Evolutionary conservation across 23 red algal species (phyloP).

Genomic region (Agarophyton chilense): DNA sequence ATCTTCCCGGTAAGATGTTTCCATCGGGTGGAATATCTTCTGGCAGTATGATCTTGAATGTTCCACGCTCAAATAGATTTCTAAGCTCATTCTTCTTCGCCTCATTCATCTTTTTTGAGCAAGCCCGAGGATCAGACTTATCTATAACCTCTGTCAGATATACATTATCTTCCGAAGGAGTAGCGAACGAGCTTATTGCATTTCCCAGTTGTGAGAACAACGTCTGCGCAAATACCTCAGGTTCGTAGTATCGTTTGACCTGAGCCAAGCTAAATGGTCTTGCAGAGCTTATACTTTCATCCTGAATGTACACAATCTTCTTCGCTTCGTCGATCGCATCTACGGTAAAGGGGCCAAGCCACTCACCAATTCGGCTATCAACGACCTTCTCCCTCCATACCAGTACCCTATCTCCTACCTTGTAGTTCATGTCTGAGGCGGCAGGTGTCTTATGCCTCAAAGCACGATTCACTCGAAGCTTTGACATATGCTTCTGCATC

Average conservation of each 20-base stretch:
- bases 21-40: slow-evolving; percentile 44
- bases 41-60: slow-evolving; percentile 25
- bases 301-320: slow-evolving; percentile 48
- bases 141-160: slow-evolving; percentile 27
- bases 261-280: slow-evolving; percentile 38
- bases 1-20: slow-evolving; percentile 32
- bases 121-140: slow-evolving; percentile 15
- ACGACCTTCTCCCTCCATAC: slow-evolving; percentile 69
- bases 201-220: slow-evolving; percentile 21
- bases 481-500: slow-evolving; percentile 27
- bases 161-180: neutral
- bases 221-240: neutral
- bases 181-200: neutral
- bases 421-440: neutral
- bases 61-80: slow-evolving; percentile 15
- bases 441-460: slow-evolving; percentile 22
- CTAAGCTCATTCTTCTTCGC: slow-evolving; percentile 11
- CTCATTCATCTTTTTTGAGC: neutral
- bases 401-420: slow-evolving; percentile 40
- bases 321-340: neutral
- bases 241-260: slow-evolving; percentile 39
- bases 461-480: slow-evolving; percentile 14
- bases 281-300: neutral
- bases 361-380: slow-evolving; percentile 45
- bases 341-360: slow-evolving; percentile 41